phyloP scores from a whole-genome alignment of 1,284 basidiomycete species.

The Ceratobasidium sp. region DNA sequence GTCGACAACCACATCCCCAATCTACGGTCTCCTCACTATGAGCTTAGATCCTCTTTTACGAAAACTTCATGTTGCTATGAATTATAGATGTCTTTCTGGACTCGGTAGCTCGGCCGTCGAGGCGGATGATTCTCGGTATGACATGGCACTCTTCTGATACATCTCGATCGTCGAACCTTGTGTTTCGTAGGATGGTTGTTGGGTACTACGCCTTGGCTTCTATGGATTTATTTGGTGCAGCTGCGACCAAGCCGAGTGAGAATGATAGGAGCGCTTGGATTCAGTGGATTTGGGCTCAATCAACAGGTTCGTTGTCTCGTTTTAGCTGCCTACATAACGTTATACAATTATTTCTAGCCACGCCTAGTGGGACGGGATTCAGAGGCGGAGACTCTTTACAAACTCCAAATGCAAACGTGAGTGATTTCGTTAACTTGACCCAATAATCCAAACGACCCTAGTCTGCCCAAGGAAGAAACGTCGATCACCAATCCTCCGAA shows the following conservation, averaged over 20 bases:
- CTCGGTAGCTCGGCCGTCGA: constrained; percentile 70
- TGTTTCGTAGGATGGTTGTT: constrained; percentile 73
- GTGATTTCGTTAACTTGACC: constrained; percentile 9
- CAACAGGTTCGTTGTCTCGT: constrained; percentile 61
- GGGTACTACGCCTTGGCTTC: constrained; percentile 88
- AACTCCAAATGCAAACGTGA: constrained; percentile 49
- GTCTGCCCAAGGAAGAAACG: constrained; percentile 35
- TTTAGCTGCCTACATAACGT: constrained; percentile 30
- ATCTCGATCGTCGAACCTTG: constrained; percentile 24
- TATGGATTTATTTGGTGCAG: constrained; percentile 76
- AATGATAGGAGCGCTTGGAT: constrained; percentile 74
- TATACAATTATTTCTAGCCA: constrained; percentile 58
- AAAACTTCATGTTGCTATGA: constrained; percentile 37
- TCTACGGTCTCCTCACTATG: neutral
- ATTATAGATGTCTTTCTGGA: constrained; percentile 65
- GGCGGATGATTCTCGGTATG: constrained; percentile 70
- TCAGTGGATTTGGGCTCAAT: constrained; percentile 91
- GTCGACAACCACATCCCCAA: neutral
- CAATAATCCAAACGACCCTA: constrained; percentile 20
- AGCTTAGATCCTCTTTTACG: constrained; percentile 12
- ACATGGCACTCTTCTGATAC: constrained; percentile 47
- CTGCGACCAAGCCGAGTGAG: constrained; percentile 65
- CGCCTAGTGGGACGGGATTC: constrained; percentile 77
- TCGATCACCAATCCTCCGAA: constrained; percentile 74
- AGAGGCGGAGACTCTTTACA: constrained; percentile 80